Conservation (phyloP, 2,329 filamentous ascomycete species). For the Talaromyces albobiverticillius region DNA sequence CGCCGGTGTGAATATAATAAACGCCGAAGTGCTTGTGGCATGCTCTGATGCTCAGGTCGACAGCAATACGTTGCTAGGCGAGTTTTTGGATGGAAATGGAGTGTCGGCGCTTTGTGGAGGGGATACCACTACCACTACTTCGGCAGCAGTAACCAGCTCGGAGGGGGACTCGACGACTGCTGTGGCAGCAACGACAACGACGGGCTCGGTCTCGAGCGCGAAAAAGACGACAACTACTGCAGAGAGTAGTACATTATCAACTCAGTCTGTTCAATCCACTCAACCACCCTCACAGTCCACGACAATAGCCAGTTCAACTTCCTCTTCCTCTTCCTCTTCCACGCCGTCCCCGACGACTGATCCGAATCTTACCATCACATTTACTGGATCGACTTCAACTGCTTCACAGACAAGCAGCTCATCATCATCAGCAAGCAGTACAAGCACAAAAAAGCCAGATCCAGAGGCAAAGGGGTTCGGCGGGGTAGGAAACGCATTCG, state of each 20-base stretch:
- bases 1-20: constrained; percentile 10
- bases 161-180: not conserved
- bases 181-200: constrained; percentile 2
- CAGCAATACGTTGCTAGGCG: constrained; percentile 12
- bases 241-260: not conserved
- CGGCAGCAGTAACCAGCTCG: not conserved
- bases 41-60: constrained; percentile 9
- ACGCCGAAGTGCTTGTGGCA: constrained; percentile 7
- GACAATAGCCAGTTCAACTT: not conserved
- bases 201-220: not conserved
- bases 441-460: not conserved
- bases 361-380: constrained; percentile 2
- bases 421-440: not conserved
- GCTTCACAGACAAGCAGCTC: not conserved
- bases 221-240: not conserved
- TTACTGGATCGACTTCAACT: not conserved
- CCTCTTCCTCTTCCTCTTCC: not conserved
- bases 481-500: constrained; percentile 13
- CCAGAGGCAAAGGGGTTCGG: constrained; percentile 14
- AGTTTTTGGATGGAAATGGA: constrained; percentile 13
- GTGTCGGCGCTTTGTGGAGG: constrained; percentile 12
- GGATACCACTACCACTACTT: not conserved
- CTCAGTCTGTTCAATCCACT: constrained; percentile 3
- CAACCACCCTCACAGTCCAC: not conserved
- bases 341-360: constrained; percentile 4